Conservation (phyloP, 371 early-diverging fungal species). For the Blakeslea trispora region DNA sequence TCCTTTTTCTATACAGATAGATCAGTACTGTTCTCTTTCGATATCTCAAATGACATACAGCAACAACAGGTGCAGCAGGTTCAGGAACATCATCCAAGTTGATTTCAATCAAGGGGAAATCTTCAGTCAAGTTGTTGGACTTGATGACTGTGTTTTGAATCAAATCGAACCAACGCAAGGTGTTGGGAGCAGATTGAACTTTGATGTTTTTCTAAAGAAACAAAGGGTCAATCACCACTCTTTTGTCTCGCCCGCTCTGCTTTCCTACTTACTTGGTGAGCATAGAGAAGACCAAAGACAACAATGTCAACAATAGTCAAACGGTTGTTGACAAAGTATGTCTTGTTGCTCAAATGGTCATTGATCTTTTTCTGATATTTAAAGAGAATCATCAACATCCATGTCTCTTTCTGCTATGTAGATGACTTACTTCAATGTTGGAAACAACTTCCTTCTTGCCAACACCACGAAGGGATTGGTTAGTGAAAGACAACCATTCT, state of each 20-base stretch:
- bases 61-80: conserved; percentile 43
- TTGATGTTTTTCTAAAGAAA: conserved; percentile 42
- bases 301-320: conserved; percentile 73
- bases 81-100: conserved; percentile 59
- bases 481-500: conserved; percentile 45
- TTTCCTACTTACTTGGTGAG: conserved; percentile 52
- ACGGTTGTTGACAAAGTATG: conserved; percentile 67
- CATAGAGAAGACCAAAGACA: conserved; percentile 66
- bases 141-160: conserved; percentile 65
- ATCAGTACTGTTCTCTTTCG: too few species aligned
- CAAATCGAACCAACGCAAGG: conserved; percentile 80
- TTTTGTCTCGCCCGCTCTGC: too few species aligned
- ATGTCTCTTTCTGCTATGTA: conserved; percentile 45
- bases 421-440: conserved; percentile 36
- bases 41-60: conserved; percentile 34
- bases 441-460: conserved; percentile 44
- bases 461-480: conserved; percentile 34
- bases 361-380: conserved; percentile 59
- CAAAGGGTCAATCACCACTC: background rate
- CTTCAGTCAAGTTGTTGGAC: conserved; percentile 45
- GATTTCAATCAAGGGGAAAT: conserved; percentile 57
- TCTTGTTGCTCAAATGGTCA: conserved; percentile 60
- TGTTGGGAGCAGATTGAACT: conserved; percentile 49
- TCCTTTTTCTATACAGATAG: conserved; percentile 29
- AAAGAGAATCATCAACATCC: too few species aligned